These are phyloP conservation scores for Phytophthora megakarya DNA, from an alignment of 352 stramenopile genomes.

Conservation along the genomic window DNA sequence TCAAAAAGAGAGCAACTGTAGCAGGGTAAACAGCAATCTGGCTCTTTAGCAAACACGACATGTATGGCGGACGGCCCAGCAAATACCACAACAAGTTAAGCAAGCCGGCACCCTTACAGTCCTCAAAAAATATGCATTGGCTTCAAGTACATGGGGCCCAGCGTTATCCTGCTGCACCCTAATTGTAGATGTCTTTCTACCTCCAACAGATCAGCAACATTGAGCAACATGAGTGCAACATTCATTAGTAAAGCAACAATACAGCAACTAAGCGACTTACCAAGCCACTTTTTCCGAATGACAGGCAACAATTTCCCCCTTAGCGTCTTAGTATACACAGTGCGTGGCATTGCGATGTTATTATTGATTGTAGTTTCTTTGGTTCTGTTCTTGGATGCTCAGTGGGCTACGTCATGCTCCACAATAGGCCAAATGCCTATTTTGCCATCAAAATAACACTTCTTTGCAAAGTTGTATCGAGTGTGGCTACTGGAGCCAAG, in stretches of 20 bases:
- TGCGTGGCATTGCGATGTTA: not conserved
- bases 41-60: too few relatives aligned
- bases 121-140: too few relatives aligned
- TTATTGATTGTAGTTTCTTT: not conserved
- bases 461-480: slow-evolving; percentile 4
- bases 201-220: not conserved
- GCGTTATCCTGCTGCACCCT: slow-evolving; percentile 2
- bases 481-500: slow-evolving; percentile 9
- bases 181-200: not conserved
- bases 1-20: too few relatives aligned
- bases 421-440: slow-evolving; percentile 23
- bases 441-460: slow-evolving; percentile 23
- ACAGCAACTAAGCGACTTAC: not conserved
- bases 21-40: too few relatives aligned
- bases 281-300: slow-evolving; percentile 2
- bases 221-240: not conserved
- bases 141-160: not conserved
- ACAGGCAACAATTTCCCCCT: slow-evolving; percentile 12
- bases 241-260: not conserved
- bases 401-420: not conserved
- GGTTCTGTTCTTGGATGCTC: not conserved
- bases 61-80: too few relatives aligned
- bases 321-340: not conserved
- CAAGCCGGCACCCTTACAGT: too few relatives aligned
- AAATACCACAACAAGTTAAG: too few relatives aligned